A percentile compares a stretch with the other conserved stretches of the same genome.
Evolutionary conservation across 306 rosid genomes (phyloP).

Genomic region (Glycyrrhiza uralensis): DNA sequence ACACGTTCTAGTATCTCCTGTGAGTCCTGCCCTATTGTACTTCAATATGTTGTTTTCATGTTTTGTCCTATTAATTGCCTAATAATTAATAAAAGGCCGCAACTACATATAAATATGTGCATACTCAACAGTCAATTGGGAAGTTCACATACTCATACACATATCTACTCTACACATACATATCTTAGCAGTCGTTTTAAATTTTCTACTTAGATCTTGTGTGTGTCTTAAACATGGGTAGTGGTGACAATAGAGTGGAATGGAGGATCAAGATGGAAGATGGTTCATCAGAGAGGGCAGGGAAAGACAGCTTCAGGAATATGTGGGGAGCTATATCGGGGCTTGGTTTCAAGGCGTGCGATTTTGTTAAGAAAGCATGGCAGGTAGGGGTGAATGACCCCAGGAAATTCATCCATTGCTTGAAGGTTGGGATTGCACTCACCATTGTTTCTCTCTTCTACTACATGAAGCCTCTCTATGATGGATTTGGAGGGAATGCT

Average conservation of each 20-base stretch:
- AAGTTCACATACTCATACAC: neutral
- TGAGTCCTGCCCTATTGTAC: neutral
- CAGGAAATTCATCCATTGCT: slow-evolving; percentile 59
- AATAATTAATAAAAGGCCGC: neutral
- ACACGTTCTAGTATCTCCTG: neutral
- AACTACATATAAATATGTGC: slow-evolving; percentile 23
- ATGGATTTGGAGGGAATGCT: slow-evolving; percentile 70
- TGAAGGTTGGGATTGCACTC: slow-evolving; percentile 78
- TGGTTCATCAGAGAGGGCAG: slow-evolving; percentile 24
- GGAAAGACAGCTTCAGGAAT: neutral
- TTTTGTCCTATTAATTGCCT: neutral
- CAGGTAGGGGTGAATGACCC: slow-evolving; percentile 67
- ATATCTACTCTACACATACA: neutral
- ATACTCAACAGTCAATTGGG: neutral
- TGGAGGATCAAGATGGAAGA: slow-evolving; percentile 61
- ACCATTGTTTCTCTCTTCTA: slow-evolving; percentile 66
- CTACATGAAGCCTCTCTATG: slow-evolving; percentile 67
- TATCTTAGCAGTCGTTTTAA: neutral
- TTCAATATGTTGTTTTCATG: neutral
- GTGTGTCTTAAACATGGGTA: slow-evolving; percentile 27
- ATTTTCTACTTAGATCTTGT: neutral
- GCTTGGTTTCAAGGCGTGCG: slow-evolving; percentile 34
- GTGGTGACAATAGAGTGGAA: slow-evolving; percentile 29
- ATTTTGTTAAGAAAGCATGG: slow-evolving; percentile 63
- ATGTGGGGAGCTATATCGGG: slow-evolving; percentile 33